Conservation (phyloP, 225 moss, liverwort and hornwort species). For the Polytrichum formosum region DNA sequence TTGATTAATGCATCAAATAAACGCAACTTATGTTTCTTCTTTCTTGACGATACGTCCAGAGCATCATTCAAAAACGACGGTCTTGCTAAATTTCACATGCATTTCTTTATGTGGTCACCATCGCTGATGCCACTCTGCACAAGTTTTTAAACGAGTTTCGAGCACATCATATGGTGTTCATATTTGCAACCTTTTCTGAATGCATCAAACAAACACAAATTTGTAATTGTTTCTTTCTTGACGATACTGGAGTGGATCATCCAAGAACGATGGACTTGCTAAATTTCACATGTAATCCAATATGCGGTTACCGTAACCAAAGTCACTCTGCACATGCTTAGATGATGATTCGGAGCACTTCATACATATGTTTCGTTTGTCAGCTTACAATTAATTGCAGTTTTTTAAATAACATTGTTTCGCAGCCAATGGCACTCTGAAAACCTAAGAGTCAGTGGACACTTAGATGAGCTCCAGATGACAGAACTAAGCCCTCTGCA, state of each 20-base stretch:
- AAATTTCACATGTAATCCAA: too few species aligned
- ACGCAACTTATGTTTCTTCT: background rate
- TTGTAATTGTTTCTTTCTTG: too few species aligned
- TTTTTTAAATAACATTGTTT: too few species aligned
- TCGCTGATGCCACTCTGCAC: background rate
- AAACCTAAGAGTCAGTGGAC: too few species aligned
- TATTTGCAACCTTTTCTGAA: background rate
- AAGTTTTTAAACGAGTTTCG: background rate
- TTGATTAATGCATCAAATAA: background rate
- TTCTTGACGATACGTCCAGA: background rate
- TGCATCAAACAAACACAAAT: background rate
- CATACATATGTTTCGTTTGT: too few species aligned
- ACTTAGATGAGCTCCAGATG: constrained; percentile 2
- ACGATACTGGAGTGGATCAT: background rate
- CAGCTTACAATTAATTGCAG: too few species aligned
- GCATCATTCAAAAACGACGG: background rate
- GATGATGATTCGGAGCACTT: too few species aligned
- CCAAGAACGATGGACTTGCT: background rate
- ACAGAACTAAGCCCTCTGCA: constrained; percentile 47
- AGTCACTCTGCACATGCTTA: too few species aligned
- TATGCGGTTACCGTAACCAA: too few species aligned
- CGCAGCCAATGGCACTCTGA: too few species aligned
- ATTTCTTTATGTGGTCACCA: background rate
- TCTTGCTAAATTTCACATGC: too few species aligned
- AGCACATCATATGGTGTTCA: background rate